Conservation (phyloP, 2,329 filamentous ascomycete genomes). For the Seiridium cupressi region DNA sequence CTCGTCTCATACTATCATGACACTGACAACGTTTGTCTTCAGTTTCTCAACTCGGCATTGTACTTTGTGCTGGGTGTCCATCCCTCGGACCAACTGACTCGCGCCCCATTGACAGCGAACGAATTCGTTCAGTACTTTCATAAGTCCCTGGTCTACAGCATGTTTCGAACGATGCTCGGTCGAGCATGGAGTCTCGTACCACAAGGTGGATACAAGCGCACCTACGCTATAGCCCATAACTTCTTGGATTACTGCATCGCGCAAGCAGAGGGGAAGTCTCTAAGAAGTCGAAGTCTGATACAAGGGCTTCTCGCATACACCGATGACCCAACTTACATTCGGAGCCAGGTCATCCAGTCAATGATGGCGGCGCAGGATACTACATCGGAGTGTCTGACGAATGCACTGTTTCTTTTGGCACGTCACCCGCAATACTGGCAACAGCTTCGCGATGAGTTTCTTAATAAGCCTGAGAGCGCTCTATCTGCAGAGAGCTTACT, state of each 20-base stretch:
- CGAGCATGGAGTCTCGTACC: slow-evolving; percentile 10
- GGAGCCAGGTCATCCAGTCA: slow-evolving; percentile 13
- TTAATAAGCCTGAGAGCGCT: neutral
- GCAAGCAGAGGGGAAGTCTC: neutral
- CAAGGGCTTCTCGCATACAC: slow-evolving; percentile 5
- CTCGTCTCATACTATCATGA: neutral
- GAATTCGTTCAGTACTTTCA: slow-evolving; percentile 12
- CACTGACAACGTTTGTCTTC: neutral
- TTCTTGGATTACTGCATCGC: slow-evolving; percentile 12
- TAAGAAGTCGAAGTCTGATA: slow-evolving; percentile 4
- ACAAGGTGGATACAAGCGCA: slow-evolving; percentile 3
- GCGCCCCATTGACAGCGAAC: slow-evolving; percentile 5
- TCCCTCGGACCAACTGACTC: neutral
- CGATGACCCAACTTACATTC: slow-evolving; percentile 8
- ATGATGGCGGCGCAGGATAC: slow-evolving; percentile 16
- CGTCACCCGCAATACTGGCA: slow-evolving; percentile 11
- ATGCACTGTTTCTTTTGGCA: slow-evolving; percentile 10
- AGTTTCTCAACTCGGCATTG: slow-evolving; percentile 12
- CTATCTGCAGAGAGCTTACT: slow-evolving; percentile 3
- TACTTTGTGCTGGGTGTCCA: slow-evolving; percentile 11
- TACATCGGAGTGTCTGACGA: slow-evolving; percentile 12
- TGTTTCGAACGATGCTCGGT: slow-evolving; percentile 11
- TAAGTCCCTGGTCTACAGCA: slow-evolving; percentile 10
- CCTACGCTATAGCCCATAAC: slow-evolving; percentile 4
- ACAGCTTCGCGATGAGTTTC: slow-evolving; percentile 11